phyloP scores from a whole-genome alignment of 306 rosid species.

The Morella rubra region DNA sequence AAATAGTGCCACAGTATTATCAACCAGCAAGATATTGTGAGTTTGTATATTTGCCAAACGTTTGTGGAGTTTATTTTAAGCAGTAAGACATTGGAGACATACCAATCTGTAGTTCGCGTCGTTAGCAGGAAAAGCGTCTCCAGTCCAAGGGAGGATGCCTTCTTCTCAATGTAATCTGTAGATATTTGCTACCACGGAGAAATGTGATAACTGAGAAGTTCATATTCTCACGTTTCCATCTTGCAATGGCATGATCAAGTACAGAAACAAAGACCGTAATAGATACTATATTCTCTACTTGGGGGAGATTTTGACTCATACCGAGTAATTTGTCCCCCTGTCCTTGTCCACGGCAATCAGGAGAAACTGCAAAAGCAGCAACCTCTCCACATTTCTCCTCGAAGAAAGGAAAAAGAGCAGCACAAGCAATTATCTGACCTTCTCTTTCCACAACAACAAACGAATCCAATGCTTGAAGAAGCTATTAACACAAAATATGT shows the following conservation, averaged over 20 bases:
- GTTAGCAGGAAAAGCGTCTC: conserved; percentile 84
- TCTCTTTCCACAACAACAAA: conserved; percentile 85
- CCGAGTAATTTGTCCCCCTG: conserved; percentile 97
- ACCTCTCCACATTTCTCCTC: conserved; percentile 90
- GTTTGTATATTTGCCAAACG: not conserved
- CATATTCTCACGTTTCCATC: too few species aligned
- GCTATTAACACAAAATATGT: conserved; percentile 40
- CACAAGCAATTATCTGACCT: conserved; percentile 95
- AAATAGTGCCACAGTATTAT: too few species aligned
- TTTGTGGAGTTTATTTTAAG: not conserved
- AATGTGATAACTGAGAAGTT: too few species aligned
- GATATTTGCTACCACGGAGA: conserved; percentile 14
- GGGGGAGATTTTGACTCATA: conserved; percentile 35
- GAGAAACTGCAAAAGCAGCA: conserved; percentile 92
- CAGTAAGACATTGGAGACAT: conserved; percentile 13
- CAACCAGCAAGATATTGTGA: not conserved
- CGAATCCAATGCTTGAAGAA: conserved; percentile 56
- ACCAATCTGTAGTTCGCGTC: conserved; percentile 95
- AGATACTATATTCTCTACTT: too few species aligned
- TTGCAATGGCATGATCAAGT: too few species aligned
- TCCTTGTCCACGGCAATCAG: conserved; percentile 93
- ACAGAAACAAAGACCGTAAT: too few species aligned
- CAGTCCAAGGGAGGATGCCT: conserved; percentile 74
- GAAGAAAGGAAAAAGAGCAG: conserved; percentile 74
- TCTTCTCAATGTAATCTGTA: conserved; percentile 91